Conservation (phyloP, 1,284 basidiomycete genomes). For the Apiotrichum veenhuisii region DNA sequence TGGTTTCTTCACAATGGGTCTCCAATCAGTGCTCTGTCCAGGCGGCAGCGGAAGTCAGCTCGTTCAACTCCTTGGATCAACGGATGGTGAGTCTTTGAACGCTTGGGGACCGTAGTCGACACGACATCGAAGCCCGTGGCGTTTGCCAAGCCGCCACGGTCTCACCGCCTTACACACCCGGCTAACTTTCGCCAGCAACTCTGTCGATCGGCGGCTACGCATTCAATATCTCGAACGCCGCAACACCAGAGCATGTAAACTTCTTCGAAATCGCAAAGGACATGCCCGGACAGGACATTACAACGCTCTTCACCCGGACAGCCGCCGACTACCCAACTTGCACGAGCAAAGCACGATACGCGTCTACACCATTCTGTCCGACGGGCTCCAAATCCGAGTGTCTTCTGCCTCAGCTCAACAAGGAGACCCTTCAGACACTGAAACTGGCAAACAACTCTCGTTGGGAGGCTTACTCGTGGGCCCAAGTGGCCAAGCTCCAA, state of each 20-base stretch:
- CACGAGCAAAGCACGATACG: slow-evolving; percentile 57
- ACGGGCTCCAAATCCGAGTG: slow-evolving; percentile 20
- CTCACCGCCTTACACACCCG: too few relatives aligned
- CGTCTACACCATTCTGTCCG: slow-evolving; percentile 68
- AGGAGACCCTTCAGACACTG: slow-evolving; percentile 57
- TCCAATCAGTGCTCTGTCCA: slow-evolving; percentile 89
- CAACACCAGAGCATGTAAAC: slow-evolving; percentile 56
- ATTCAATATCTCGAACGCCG: slow-evolving; percentile 68
- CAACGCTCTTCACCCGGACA: slow-evolving; percentile 70
- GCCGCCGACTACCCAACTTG: slow-evolving; percentile 65
- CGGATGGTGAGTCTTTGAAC: slow-evolving; percentile 31
- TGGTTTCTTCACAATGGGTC: slow-evolving; percentile 91
- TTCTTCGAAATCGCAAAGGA: slow-evolving; percentile 60
- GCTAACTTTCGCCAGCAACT: slow-evolving; percentile 52
- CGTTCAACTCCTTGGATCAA: slow-evolving; percentile 36
- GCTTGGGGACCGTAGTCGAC: too few relatives aligned
- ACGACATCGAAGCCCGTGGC: too few relatives aligned
- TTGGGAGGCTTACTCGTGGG: slow-evolving; percentile 82
- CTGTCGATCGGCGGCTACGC: slow-evolving; percentile 74
- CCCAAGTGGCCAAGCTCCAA: slow-evolving; percentile 63
- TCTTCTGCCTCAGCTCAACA: background rate
- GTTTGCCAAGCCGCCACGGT: too few relatives aligned
- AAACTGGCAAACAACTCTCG: slow-evolving; percentile 62
- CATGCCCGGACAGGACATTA: slow-evolving; percentile 79
- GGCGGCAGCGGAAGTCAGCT: slow-evolving; percentile 34